A percentile compares a stretch with the other conserved stretches of the same genome.
phyloP scores from a whole-genome alignment of 805 yeast genomes.

The Pichia manshurica region DNA sequence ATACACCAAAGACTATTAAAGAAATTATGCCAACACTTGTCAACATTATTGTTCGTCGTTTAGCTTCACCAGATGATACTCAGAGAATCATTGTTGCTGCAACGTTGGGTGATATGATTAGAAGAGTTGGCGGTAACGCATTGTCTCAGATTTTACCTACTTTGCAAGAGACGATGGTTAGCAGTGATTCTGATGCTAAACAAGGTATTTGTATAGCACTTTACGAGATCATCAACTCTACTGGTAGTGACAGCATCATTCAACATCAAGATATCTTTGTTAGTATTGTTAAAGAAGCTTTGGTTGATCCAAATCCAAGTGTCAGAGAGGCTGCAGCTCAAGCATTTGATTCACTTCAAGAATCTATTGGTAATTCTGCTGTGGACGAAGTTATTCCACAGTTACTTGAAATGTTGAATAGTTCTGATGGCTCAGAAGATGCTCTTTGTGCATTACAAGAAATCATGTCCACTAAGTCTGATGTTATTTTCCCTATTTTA shows the following conservation, averaged over 20 bases:
- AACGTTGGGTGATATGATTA: slow-evolving; percentile 89
- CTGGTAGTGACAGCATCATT: slow-evolving; percentile 52
- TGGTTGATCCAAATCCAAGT: slow-evolving; percentile 63
- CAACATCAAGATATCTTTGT: slow-evolving; percentile 67
- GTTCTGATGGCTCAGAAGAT: slow-evolving; percentile 45
- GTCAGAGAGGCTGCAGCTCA: slow-evolving; percentile 90
- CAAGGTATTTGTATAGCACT: slow-evolving; percentile 97
- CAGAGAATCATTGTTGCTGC: slow-evolving; percentile 88
- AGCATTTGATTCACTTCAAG: slow-evolving; percentile 85
- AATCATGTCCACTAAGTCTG: slow-evolving; percentile 85
- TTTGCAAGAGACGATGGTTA: slow-evolving; percentile 55
- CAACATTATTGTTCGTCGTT: slow-evolving; percentile 67
- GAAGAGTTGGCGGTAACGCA: slow-evolving; percentile 87
- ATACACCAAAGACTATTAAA: slow-evolving; percentile 90
- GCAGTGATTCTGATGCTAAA: slow-evolving; percentile 74
- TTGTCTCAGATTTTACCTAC: slow-evolving; percentile 81
- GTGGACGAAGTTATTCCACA: slow-evolving; percentile 86
- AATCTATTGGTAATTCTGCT: slow-evolving; percentile 73
- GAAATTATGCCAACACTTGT: slow-evolving; percentile 85
- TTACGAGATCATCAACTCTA: slow-evolving; percentile 74
- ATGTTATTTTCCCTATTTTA: slow-evolving; percentile 87
- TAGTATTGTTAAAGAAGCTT: slow-evolving; percentile 67
- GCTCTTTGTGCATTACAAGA: slow-evolving; percentile 88
- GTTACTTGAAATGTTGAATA: slow-evolving; percentile 62
- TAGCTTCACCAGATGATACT: slow-evolving; percentile 75